Evolutionary conservation across 805 yeast species (phyloP).

Genomic region (Wickerhamiella sorbophila): DNA sequence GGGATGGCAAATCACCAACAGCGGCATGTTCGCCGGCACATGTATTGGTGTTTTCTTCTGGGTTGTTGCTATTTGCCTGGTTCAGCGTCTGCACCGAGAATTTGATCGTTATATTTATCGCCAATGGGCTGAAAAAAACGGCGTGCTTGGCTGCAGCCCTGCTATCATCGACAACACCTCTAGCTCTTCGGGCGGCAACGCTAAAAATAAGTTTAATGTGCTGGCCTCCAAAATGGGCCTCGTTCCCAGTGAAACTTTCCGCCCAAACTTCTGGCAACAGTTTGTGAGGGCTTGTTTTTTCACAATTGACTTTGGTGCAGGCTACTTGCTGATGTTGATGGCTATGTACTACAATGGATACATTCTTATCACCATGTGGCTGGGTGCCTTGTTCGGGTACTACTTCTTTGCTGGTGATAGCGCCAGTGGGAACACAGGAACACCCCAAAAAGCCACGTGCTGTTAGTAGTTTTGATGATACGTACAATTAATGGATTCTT

Average conservation of each 20-base stretch:
- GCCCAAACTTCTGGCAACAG: conserved; percentile 39
- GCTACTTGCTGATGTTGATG: conserved; percentile 53
- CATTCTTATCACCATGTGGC: conserved; percentile 44
- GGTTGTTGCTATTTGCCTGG: conserved; percentile 43
- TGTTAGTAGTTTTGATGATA: conserved; percentile 8
- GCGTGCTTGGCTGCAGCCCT: conserved; percentile 4
- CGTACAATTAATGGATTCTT: too few species aligned
- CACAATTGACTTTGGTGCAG: conserved; percentile 47
- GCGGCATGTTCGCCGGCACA: conserved; percentile 57
- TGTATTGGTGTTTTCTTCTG: conserved; percentile 54
- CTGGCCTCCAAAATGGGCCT: background rate
- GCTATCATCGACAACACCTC: conserved; percentile 5
- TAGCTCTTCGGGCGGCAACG: background rate
- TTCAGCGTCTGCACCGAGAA: conserved; percentile 41
- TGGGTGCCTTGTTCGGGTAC: conserved; percentile 49
- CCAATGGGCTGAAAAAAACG: conserved; percentile 9
- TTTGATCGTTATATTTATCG: conserved; percentile 21
- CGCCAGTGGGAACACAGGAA: conserved; percentile 14
- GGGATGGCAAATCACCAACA: conserved; percentile 46
- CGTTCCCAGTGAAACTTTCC: conserved; percentile 6
- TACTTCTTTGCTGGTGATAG: conserved; percentile 39
- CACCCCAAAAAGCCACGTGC: conserved; percentile 6
- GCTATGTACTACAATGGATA: conserved; percentile 68
- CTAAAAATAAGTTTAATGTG: too few species aligned
- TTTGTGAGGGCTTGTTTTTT: conserved; percentile 35